These are phyloP conservation scores for Datisca glomerata DNA, from an alignment of 306 rosid species.

Conservation along the genomic window DNA sequence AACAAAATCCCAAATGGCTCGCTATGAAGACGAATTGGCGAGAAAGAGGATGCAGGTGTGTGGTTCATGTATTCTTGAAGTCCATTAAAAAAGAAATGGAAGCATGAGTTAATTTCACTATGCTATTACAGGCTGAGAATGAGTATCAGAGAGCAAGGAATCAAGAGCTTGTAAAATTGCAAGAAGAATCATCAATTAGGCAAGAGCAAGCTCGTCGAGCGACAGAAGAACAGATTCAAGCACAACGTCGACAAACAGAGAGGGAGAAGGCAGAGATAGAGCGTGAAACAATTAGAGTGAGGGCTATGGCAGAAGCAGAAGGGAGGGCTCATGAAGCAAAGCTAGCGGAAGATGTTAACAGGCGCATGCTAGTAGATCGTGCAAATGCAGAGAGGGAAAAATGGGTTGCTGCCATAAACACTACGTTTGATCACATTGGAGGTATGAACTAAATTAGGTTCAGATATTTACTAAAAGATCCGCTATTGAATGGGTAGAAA, in stretches of 20 bases:
- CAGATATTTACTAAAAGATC: not conserved
- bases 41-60: slow-evolving; percentile 90
- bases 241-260: slow-evolving; percentile 79
- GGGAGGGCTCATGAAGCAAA: slow-evolving; percentile 90
- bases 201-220: slow-evolving; percentile 91
- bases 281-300: slow-evolving; percentile 79
- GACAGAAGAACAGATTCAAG: slow-evolving; percentile 92
- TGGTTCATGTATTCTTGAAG: no score
- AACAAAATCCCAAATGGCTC: slow-evolving; percentile 85
- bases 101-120: not conserved
- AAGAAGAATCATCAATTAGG: slow-evolving; percentile 89
- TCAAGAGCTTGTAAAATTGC: slow-evolving; percentile 84
- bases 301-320: slow-evolving; percentile 92
- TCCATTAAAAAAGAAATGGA: no score
- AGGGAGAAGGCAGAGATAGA: slow-evolving; percentile 92
- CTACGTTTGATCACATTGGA: slow-evolving; percentile 96
- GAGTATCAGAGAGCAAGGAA: slow-evolving; percentile 79
- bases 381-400: slow-evolving; percentile 94
- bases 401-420: slow-evolving; percentile 91
- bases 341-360: slow-evolving; percentile 79
- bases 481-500: not conserved
- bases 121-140: slow-evolving; percentile 59
- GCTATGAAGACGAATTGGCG: slow-evolving; percentile 79
- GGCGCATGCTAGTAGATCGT: slow-evolving; percentile 64
- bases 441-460: slow-evolving; percentile 34